Conservation (phyloP, 2,329 filamentous ascomycete genomes). For the Domatiomyces globalis region DNA sequence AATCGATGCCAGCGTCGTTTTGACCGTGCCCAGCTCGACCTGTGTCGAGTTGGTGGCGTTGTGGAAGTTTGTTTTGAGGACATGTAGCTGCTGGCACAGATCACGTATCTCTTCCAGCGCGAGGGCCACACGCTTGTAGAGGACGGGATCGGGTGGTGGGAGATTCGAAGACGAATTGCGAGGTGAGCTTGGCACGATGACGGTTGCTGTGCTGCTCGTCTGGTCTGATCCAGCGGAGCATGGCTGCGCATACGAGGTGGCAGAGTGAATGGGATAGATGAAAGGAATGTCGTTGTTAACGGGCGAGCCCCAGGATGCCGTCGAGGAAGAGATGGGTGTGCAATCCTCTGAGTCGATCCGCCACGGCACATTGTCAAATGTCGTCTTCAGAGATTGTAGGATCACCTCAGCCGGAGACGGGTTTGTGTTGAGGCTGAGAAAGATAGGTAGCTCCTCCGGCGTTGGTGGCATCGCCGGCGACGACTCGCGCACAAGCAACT, state of each 20-base stretch:
- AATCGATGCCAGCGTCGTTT: conserved; percentile 12
- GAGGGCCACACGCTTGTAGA: conserved; percentile 10
- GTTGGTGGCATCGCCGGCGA: conserved; percentile 10
- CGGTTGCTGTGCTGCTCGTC: neutral
- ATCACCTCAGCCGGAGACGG: conserved; percentile 8
- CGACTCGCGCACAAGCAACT: conserved; percentile 5
- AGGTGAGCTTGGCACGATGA: neutral
- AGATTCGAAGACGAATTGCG: neutral
- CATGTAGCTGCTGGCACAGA: conserved; percentile 10
- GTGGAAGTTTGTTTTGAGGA: conserved; percentile 9
- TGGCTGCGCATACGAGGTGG: neutral
- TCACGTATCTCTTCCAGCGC: conserved; percentile 16
- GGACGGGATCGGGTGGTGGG: neutral
- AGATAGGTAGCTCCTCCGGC: conserved; percentile 3
- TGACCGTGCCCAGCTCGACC: conserved; percentile 12
- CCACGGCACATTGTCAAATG: conserved; percentile 15
- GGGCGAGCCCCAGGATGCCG: conserved; percentile 16
- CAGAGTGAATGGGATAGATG: neutral
- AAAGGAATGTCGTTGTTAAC: conserved; percentile 2
- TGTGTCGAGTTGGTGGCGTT: conserved; percentile 8
- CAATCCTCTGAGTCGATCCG: conserved; percentile 14
- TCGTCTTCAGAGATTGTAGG: conserved; percentile 12
- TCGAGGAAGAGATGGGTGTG: conserved; percentile 15
- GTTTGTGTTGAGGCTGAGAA: conserved; percentile 7
- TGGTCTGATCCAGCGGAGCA: neutral